phyloP scores from a whole-genome alignment of 768 basidiomycete genomes.

The Leucocoprinus birnbaumii region DNA sequence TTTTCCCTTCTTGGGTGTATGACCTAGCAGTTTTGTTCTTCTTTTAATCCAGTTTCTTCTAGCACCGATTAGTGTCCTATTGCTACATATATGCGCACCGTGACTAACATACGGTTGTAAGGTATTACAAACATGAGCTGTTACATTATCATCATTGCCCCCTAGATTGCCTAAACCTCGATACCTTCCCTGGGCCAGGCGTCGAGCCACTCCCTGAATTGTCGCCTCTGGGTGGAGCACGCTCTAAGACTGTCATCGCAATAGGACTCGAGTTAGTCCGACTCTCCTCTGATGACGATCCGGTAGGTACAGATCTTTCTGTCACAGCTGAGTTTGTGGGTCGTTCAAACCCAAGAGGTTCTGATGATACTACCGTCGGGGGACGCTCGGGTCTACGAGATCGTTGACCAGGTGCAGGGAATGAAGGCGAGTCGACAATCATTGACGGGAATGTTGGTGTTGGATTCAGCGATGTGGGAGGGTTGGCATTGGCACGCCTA shows the following conservation, averaged over 20 bases:
- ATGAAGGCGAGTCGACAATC: constrained; percentile 38
- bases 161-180: constrained; percentile 27
- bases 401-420: constrained; percentile 22
- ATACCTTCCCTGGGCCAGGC: constrained; percentile 21
- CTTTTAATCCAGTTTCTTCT: too few species aligned
- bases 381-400: constrained; percentile 18
- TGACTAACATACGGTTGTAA: not conserved
- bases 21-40: not conserved
- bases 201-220: not conserved
- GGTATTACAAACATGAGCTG: not conserved
- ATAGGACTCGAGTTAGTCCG: not conserved
- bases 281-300: not conserved
- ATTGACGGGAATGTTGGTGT: constrained; percentile 14
- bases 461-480: not conserved
- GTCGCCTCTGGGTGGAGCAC: not conserved
- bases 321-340: not conserved
- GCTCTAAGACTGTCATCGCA: constrained; percentile 12
- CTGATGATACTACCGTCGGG: constrained; percentile 15
- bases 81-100: not conserved
- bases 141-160: not conserved
- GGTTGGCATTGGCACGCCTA: not conserved
- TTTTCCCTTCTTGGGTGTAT: not conserved
- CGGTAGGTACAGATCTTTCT: not conserved
- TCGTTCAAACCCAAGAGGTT: not conserved
- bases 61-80: not conserved